A percentile compares a stretch with the other conserved stretches of the same genome.
phyloP scores from a whole-genome alignment of 768 basidiomycete species.

The Lactifluus pinguis region DNA sequence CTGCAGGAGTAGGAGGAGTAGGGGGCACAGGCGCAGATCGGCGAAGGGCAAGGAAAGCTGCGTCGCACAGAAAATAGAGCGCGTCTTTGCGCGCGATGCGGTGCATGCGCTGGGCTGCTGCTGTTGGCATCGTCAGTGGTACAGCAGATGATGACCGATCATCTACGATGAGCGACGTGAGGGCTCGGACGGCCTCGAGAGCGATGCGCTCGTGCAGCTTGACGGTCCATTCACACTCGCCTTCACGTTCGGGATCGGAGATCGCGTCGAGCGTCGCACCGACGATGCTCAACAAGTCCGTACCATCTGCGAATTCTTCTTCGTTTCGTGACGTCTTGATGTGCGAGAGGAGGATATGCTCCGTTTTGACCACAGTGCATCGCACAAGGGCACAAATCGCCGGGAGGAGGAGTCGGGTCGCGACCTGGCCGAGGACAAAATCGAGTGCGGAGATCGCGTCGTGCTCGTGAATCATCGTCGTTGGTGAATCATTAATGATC shows the following conservation, averaged over 20 bases:
- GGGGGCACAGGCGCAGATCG: background rate
- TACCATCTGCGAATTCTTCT: background rate
- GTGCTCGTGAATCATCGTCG: background rate
- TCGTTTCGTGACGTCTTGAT: background rate
- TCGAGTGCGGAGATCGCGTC: background rate
- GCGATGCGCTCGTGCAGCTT: background rate
- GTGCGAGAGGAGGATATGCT: background rate
- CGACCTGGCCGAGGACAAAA: background rate
- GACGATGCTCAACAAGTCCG: background rate
- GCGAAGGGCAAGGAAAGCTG: background rate
- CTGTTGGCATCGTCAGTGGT: background rate
- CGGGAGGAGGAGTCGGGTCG: constrained; percentile 2
- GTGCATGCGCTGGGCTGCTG: background rate
- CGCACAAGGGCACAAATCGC: constrained; percentile 2
- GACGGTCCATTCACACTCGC: background rate
- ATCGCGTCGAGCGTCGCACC: background rate
- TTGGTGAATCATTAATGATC: background rate
- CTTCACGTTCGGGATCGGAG: background rate
- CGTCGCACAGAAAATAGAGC: constrained; percentile 9
- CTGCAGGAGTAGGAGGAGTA: background rate
- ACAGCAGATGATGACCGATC: background rate
- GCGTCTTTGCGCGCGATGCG: constrained; percentile 15
- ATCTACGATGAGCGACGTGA: constrained; percentile 3
- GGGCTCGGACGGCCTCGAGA: constrained; percentile 6
- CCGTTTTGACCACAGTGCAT: constrained; percentile 7